Conservation (phyloP, 495 filamentous ascomycete species). For the Haplographium delicatum region DNA sequence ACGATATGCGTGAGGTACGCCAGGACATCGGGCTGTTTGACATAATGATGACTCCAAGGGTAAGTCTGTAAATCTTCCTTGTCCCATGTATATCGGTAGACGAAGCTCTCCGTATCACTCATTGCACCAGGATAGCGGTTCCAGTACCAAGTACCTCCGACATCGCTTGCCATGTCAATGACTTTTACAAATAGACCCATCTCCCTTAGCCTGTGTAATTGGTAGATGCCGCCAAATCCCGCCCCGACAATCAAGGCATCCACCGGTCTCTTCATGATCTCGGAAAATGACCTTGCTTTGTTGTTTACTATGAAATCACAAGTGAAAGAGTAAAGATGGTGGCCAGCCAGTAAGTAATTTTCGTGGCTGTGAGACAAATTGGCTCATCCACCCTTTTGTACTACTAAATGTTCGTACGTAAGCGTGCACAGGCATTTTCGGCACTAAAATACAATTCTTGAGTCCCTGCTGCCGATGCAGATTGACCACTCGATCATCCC, state of each 20-base stretch:
- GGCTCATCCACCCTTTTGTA: no score
- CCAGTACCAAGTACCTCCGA: constrained; percentile 58
- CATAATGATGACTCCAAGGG: constrained; percentile 43
- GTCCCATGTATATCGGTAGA: constrained; percentile 51
- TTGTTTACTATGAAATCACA: no score
- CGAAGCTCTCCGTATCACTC: constrained; percentile 48
- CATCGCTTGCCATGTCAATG: constrained; percentile 66
- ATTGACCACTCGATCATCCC: no score
- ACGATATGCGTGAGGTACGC: constrained; percentile 49
- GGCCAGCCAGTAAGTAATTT: no score
- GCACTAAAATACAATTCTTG: no score
- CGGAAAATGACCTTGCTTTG: no score
- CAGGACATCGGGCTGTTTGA: constrained; percentile 46
- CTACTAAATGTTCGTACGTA: no score
- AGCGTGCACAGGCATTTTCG: no score
- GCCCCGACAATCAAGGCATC: constrained; percentile 34
- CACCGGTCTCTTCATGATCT: no score
- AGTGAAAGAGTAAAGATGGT: no score
- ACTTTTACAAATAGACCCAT: constrained; percentile 29
- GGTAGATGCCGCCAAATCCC: constrained; percentile 36
- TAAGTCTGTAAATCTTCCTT: constrained; percentile 37
- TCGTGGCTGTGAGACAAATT: no score
- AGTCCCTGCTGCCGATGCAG: no score
- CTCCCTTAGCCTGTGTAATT: constrained; percentile 33
- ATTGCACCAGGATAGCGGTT: constrained; percentile 51